Percentiles rank a stretch among this genome's conserved stretches.
These are phyloP conservation scores for Dalbergia oliveri DNA, from an alignment of 306 rosid genomes.

Conservation along the genomic window DNA sequence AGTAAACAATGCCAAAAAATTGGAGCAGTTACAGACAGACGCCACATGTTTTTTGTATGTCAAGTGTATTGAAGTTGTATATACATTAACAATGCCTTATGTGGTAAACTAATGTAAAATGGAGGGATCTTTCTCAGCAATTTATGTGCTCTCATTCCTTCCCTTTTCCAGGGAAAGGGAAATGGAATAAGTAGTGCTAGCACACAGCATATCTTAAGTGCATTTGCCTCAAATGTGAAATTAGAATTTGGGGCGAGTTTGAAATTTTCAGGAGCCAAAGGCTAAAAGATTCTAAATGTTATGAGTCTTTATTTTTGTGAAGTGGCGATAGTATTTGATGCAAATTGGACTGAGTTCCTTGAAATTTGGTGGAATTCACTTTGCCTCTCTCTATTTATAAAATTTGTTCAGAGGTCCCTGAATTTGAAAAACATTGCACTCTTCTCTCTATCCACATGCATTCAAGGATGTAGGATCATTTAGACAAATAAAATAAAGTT, in stretches of 20 bases:
- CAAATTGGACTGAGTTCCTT: too few species aligned
- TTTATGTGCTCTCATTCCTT: not conserved
- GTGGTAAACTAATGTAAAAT: not conserved
- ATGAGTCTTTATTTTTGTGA: too few species aligned
- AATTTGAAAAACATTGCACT: too few species aligned
- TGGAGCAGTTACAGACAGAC: not conserved
- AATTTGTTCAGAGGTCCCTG: too few species aligned
- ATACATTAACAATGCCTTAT: not conserved
- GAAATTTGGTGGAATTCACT: too few species aligned
- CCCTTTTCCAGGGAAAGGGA: slow-evolving; percentile 11
- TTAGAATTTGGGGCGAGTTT: not conserved
- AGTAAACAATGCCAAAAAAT: not conserved
- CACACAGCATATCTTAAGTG: not conserved
- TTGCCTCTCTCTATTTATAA: too few species aligned
- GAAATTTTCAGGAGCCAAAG: not conserved
- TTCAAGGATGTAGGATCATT: too few species aligned
- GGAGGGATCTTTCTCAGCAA: slow-evolving; percentile 20
- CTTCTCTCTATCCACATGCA: too few species aligned
- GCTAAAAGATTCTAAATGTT: not conserved
- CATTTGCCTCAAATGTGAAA: not conserved
- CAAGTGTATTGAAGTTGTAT: slow-evolving; percentile 11
- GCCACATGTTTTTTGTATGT: not conserved
- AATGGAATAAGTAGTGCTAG: not conserved
- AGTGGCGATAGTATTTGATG: not conserved
- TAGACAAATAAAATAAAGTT: too few species aligned